Evolutionary conservation across 345 rosid genomes (phyloP), one percentile per base, ranked within the genome.

Genomic region (Carallia brachiata): DNA sequence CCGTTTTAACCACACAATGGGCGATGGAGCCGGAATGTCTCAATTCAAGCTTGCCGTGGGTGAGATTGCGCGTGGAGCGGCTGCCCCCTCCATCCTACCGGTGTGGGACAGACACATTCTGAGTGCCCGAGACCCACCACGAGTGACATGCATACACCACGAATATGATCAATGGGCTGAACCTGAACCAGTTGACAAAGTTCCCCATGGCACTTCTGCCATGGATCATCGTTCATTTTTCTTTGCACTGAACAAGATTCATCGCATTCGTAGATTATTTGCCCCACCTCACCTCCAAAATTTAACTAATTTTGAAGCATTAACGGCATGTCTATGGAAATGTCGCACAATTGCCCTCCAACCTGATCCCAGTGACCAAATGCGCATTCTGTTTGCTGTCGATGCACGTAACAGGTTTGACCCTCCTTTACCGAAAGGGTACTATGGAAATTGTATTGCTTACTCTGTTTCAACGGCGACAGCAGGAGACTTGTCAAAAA

Each of bases 371-470:
- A 34, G 61, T 0, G 66, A 68, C 1, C 15, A 4, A 1, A 55
- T 77, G 32, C 55, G 66, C 15, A 0, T 72, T 16, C 13, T 60
- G 15, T 56, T 40, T 17, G 0, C 10, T 0, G 40, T 56, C 3
- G 62, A 31, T 44, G 44, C 44, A 30, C 62, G 67, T 2, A 23
- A n/a, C 7, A 34, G 58, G 19, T 16, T 19, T 23, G 53, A 6
- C 28, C 30, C 23, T 66, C 52, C 13, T 0, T 9, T 67, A 9
- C 40, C 30, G 0, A 17, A n/a, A 16, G 81, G 81, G 0, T 77
- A 63, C 61, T 77, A 73, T 15, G 74, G 81, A 1, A 77, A 73
- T 23, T 67, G 50, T 3, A 18, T 73, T 39, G 81, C 63, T 1
- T 73, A 48, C 7, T 66, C 74, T 9, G 71, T 36, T 9, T 73